Evolutionary conservation across 208 protist genomes (phyloP), one percentile per base, ranked within the genome.

Genomic region (Ichthyophonus hoferi): DNA sequence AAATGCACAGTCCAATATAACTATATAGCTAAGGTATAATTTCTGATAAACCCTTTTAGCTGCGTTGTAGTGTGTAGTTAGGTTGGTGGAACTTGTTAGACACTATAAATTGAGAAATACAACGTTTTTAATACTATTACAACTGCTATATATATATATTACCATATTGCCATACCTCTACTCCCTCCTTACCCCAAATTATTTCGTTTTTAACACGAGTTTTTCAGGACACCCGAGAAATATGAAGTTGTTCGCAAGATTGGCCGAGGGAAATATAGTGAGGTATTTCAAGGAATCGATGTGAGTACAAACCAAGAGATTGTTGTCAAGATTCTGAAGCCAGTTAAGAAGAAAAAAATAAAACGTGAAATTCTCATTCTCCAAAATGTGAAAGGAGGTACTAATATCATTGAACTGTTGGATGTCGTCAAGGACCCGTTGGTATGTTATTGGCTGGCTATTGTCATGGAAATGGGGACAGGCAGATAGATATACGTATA

Each of bases 271-370:
- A 99, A 99, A 95, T 99, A 99, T 94, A 98, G 95, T 67, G 98
- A 99, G 93, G 98, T 99, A 0, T 99, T 99, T 93, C 94, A 98
- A 76, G 97, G 96, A 0, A 93, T 96, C 1, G 97, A 99, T 89
- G 50, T 92, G 1, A 91, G 92, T 67, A 98, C 96, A 42, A 95
- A 95, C 42, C 93, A 95, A 38, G 89, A 95, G 3, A 98, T 97
- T 89, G 97, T 99, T 2, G 95, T 99, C 76, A 99, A 99, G 94
- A 95, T 99, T 42, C 35, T 90, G 41, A 98, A 98, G 90, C 97
- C 97, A 0, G 97, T 99, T 0, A 99, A 98, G 83, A 97, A 98
- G 83, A 98, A 98, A 87, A 99, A 99, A 90, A 99, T 99, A 87
- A 97, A 97, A 88, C 95, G 97, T 40, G 98, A 99, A 92, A 98